phyloP scores from a whole-genome alignment of 1,139 yeast species.

The Wickerhamiella pararugosa region DNA sequence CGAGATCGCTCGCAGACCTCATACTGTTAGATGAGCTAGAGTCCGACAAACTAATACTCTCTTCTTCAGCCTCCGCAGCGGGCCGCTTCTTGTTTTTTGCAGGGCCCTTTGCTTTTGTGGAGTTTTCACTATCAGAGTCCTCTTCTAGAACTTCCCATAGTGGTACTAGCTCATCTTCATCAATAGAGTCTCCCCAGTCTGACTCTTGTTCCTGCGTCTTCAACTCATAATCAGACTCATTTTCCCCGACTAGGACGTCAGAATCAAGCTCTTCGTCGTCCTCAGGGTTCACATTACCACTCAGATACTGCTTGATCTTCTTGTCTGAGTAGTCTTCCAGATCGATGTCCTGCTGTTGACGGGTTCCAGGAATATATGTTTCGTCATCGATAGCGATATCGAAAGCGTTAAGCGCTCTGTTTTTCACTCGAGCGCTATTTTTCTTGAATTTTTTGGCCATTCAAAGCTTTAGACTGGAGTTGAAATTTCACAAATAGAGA shows the following conservation, averaged over 20 bases:
- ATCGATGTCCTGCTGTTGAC: constrained; percentile 23
- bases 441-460: neutral
- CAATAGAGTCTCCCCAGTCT: constrained; percentile 37
- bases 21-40: neutral
- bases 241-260: constrained; percentile 27
- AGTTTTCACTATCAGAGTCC: constrained; percentile 40
- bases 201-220: constrained; percentile 16
- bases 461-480: neutral
- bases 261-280: constrained; percentile 33
- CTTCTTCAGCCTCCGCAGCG: constrained; percentile 19
- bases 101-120: constrained; percentile 15
- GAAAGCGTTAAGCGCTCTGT: constrained; percentile 32
- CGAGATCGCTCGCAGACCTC: constrained; percentile 2
- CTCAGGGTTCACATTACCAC: constrained; percentile 20
- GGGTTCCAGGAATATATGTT: constrained; percentile 17
- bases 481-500: neutral
- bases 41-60: neutral
- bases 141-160: constrained; percentile 81
- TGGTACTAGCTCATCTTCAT: constrained; percentile 59
- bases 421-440: constrained; percentile 5
- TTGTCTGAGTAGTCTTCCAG: constrained; percentile 24
- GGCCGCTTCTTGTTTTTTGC: constrained; percentile 15
- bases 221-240: constrained; percentile 18
- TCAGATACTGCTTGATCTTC: constrained; percentile 17
- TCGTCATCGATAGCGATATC: constrained; percentile 33